A percentile compares a stretch with the other conserved stretches of the same genome.
These are phyloP conservation scores for Solanum tarapatanum DNA, from an alignment of 257 asterid species.

Conservation along the genomic window DNA sequence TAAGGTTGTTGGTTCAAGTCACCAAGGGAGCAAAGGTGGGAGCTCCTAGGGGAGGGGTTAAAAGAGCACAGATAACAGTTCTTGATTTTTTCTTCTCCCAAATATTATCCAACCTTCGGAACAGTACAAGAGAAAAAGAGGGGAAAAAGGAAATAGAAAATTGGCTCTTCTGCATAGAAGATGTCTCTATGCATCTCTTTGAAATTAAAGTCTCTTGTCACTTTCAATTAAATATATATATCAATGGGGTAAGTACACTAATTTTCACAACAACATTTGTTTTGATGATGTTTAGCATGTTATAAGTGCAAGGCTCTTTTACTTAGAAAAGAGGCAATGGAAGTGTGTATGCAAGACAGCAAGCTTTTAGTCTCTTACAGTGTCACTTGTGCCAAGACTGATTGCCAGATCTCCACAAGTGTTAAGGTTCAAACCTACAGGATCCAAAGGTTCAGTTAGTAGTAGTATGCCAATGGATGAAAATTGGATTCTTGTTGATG, in stretches of 20 bases:
- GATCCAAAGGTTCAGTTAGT: neutral
- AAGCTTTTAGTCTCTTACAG: constrained; percentile 36
- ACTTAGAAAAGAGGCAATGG: neutral
- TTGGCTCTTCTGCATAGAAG: neutral
- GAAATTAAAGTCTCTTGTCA: neutral
- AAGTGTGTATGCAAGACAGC: neutral
- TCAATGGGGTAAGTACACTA: neutral
- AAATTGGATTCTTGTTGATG: neutral
- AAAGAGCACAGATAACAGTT: neutral
- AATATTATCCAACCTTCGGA: neutral
- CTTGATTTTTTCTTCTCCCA: neutral
- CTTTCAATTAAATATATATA: neutral
- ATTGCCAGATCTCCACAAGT: constrained; percentile 82
- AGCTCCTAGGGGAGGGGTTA: too few relatives aligned
- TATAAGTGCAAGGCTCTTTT: neutral
- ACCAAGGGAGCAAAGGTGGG: too few relatives aligned
- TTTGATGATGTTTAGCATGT: neutral
- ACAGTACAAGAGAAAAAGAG: neutral
- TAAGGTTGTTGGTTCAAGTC: too few relatives aligned
- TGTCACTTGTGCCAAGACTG: constrained; percentile 96
- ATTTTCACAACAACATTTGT: neutral
- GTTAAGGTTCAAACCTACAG: constrained; percentile 67
- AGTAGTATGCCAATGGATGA: neutral
- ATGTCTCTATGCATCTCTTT: neutral
- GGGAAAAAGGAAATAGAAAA: neutral